Conservation (phyloP, 2,329 filamentous ascomycete species). For the Calonectria pseudoturangicola region DNA sequence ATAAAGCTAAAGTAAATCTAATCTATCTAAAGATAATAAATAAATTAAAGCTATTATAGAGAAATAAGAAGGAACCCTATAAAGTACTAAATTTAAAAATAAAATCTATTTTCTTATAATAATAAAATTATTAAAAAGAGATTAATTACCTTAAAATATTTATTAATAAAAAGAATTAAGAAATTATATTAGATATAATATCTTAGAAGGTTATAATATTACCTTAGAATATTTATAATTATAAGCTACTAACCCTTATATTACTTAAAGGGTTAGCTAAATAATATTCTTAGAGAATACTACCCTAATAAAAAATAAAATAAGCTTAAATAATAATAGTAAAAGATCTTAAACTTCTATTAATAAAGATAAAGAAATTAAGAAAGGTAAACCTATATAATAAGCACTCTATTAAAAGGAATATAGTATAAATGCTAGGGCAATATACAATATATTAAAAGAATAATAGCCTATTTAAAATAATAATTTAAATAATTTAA, state of each 20-base stretch:
- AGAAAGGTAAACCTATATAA: conserved; percentile 4
- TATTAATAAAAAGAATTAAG: no score
- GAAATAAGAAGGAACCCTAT: no score
- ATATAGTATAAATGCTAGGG: conserved; percentile 29
- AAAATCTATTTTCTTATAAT: no score
- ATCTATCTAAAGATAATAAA: background rate
- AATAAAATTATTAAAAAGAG: no score
- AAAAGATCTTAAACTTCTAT: conserved; percentile 3
- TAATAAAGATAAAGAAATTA: conserved; percentile 14
- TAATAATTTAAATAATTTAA: conserved; percentile 33
- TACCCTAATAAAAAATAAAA: background rate
- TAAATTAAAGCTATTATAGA: background rate
- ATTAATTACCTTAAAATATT: no score
- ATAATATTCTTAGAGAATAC: background rate
- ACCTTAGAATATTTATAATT: no score
- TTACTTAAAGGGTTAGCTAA: conserved; percentile 12
- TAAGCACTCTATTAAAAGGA: no score
- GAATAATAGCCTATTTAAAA: conserved; percentile 12
- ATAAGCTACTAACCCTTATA: no score
- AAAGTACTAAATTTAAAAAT: no score
- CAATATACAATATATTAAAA: conserved; percentile 29
- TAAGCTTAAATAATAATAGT: background rate
- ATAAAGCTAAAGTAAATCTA: background rate
- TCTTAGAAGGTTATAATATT: no score
- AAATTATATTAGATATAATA: no score